Evolutionary conservation across 768 basidiomycete genomes (phyloP).

Genomic region (Russula lepida): DNA sequence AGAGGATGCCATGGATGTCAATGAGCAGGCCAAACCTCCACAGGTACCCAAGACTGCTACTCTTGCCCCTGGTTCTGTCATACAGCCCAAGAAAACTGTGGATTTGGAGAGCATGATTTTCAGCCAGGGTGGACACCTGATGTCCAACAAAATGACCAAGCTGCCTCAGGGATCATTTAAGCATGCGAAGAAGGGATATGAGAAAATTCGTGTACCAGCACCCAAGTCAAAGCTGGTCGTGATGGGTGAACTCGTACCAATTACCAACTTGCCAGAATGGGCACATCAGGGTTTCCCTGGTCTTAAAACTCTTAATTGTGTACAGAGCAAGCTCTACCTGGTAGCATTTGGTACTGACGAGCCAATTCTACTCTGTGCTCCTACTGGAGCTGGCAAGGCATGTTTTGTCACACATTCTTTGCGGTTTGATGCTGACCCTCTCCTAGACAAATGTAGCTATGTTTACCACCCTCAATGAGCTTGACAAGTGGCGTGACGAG

Average conservation of each 20-base stretch:
- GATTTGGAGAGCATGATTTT: slow-evolving; percentile 96
- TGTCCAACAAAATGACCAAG: slow-evolving; percentile 98
- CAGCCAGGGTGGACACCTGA: slow-evolving; percentile 89
- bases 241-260: slow-evolving; percentile 62
- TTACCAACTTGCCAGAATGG: slow-evolving; percentile 76
- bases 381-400: slow-evolving; percentile 98
- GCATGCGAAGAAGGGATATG: slow-evolving; percentile 90
- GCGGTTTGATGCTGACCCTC: slow-evolving; percentile 20
- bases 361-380: slow-evolving; percentile 91
- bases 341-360: slow-evolving; percentile 93
- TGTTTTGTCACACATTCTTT: slow-evolving; percentile 19
- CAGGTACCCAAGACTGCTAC: slow-evolving; percentile 74
- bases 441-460: slow-evolving; percentile 96
- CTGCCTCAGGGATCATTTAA: slow-evolving; percentile 98
- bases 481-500: slow-evolving; percentile 81
- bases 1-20: slow-evolving; percentile 72
- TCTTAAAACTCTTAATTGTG: slow-evolving; percentile 71
- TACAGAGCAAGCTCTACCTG: slow-evolving; percentile 91
- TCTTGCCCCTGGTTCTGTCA: slow-evolving; percentile 75
- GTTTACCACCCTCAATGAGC: slow-evolving; percentile 86
- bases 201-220: slow-evolving; percentile 94
- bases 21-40: slow-evolving; percentile 41
- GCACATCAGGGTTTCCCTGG: slow-evolving; percentile 76
- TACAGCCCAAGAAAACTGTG: slow-evolving; percentile 77
- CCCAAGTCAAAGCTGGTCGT: slow-evolving; percentile 67